These are phyloP conservation scores for Tulasnella sp. DNA, from an alignment of 768 basidiomycete genomes.

Conservation along the genomic window DNA sequence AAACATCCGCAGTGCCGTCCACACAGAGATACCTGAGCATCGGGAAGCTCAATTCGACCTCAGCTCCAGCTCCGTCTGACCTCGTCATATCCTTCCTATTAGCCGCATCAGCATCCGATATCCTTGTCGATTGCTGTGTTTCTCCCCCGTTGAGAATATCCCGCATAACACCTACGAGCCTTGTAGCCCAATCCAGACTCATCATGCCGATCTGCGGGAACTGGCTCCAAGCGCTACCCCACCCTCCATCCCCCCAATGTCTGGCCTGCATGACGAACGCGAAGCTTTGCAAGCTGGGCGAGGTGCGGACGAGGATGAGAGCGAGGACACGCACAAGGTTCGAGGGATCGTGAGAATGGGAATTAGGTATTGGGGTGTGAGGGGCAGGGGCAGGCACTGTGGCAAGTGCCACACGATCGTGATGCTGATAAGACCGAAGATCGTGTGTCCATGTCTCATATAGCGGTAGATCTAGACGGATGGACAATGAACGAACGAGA, in stretches of 20 bases:
- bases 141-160: too few relatives aligned
- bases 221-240: constrained; percentile 14
- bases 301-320: constrained; percentile 8
- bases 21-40: constrained; percentile 1
- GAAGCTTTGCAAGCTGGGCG: constrained; percentile 7
- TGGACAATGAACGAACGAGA: background rate
- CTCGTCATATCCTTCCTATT: too few relatives aligned
- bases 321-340: background rate
- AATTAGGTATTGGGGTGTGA: background rate
- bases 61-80: too few relatives aligned
- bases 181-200: background rate
- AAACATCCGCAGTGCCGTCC: constrained; percentile 11
- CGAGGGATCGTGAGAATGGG: background rate
- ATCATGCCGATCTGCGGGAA: constrained; percentile 12
- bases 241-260: background rate
- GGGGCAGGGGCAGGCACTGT: background rate
- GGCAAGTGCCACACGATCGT: too few relatives aligned
- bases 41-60: background rate
- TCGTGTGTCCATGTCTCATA: constrained; percentile 9
- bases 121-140: too few relatives aligned
- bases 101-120: too few relatives aligned
- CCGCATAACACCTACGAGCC: too few relatives aligned
- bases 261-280: constrained; percentile 9
- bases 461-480: constrained; percentile 7
- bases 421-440: background rate